Base-by-base conservation (phyloP, 345 rosid species). In the Rhizophora mangle region DNA sequence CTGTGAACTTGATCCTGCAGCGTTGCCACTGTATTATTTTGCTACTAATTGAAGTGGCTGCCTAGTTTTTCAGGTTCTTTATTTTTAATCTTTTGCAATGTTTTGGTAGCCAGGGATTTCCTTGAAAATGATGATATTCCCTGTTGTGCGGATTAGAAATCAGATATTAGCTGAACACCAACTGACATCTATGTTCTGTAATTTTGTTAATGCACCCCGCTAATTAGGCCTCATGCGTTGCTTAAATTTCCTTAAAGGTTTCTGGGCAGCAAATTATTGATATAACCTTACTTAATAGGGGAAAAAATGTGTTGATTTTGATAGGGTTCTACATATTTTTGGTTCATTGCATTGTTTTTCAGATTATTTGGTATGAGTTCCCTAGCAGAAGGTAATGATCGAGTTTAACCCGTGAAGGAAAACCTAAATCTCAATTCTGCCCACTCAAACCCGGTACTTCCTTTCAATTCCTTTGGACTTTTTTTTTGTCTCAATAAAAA, bases 1-100 rank as follows among this genome's bases (percentile, higher is more conserved):
- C 60, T 85, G 82, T 87, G 94, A 89, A 68, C 79, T 86, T 21
- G 91, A 86, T 70, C 80, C 89, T 30, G 83, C 82, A 60, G 86
- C 88, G 7, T 51, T 86, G 51, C 94, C 94, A 3, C 57, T 61
- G 5, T 63, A 62, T 47, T 86, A 80, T 61, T 71, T 59, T 66
- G 36, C 19, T 11, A 13, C 27, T 29, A 67, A 49, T 18, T 76
- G 74, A 80, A 70, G 47, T 77, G 31, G 29, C 29, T 4, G 19
- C 29, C 60, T 56, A 22, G 60, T 56, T 37, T 24, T 22, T 52
- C 62, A 9, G 16, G 30, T 57, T 31, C 54, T 13, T 20, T 24
- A 13, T 13, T 43, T 43, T 43, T 43, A 13, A 13, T 39, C 18
- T 43, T 43, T 13, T 3, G 49, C 49, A 43, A 43, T 43, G 49